Base-by-base conservation (phyloP, 345 rosid species). In the Corchorus olitorius region DNA sequence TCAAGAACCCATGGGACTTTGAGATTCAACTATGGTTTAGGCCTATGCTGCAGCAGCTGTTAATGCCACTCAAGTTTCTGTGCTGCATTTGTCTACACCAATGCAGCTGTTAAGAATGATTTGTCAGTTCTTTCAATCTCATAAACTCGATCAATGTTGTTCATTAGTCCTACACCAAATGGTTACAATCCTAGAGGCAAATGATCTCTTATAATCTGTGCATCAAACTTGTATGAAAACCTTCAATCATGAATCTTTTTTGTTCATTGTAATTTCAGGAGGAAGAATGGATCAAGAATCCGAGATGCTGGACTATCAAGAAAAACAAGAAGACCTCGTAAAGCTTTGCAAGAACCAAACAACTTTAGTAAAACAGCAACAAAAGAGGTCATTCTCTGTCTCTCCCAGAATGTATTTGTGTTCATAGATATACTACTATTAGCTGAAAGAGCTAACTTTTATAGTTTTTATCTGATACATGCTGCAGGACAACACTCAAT, bases 241-340 rank as follows among this genome's bases (percentile, higher is more conserved):
- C 54, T 35, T 39, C 14, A 20, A 12, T 20, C 15, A 22, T 20
- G 45, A 41, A 34, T 15, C 37, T 67, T 67, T 71, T 5, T 39
- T 39, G 2, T 70, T 53, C 74, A 56, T 68, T 71, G 41, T 20
- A 52, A 74, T 60, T 80, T 35, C 86, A 92, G 97, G 88, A 90
- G 81, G 81, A 87, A 72, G 75, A 83, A 72, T 16, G 86, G 88
- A 52, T 63, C 83, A 10, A 83, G 77, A 79, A 59, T 75, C 52
- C 78, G 89, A 72, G 91, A 87, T 62, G 56, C 86, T 13, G 87
- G 79, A 75, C 71, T 82, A n/a, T 22, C 87, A n/a, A 85, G 84
- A 73, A 86, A 80, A 81, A 70, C 85, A 5, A 85, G 83, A 81
- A 86, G 80, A 83, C 52, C 74, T 35, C 82, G 79, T 66, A 86